Evolutionary conservation across 2,329 filamentous ascomycete species (phyloP), one percentile per base, ranked within the genome.

Genomic region (Penicillium sp.): DNA sequence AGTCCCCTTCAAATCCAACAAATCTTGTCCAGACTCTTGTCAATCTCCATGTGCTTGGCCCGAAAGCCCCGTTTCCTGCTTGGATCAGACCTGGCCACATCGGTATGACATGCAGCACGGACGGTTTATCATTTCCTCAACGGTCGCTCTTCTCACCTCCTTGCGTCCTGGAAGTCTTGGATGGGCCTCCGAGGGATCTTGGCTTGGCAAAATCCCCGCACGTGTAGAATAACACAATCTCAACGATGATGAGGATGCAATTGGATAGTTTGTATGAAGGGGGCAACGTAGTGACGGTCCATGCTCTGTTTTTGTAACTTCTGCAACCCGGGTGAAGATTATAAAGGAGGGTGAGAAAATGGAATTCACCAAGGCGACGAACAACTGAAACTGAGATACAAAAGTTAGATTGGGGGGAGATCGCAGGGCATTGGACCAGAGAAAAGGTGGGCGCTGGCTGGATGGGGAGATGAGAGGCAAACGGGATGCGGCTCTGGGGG

Each of bases 71-170:
- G 33, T 24, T 53, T 53, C n/a, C 51, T 40, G 51, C 22, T 53
- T 24, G 51, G 30, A 9, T 45, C 33, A 56, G 53, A 55, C 50
- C 56, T 56, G 47, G 47, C 58, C 56, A 64, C 62, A 60, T 64
- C 59, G 59, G 51, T 60, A 70, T 69, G 67, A 69, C 67, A 62
- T 65, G 64, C 68, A 69, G 68, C 61, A 66, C 63, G 58, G 63
- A 64, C 58, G 44, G 57, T 60, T 50, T 53, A 66, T 62, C 61
- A 67, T 65, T 65, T 35, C 55, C 62, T 44, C 35, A 7, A 44
- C 44, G 28, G 40, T 59, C 59, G 53, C 33, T 19, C 40, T 37
- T 37, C 54, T 64, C 30, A 63, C 54, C 64, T 66, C 67, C 68
- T 70, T 69, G 65, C 64, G 50, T 69, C 58, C 15, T 61, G n/a